Base-by-base conservation (phyloP, 2,329 filamentous ascomycete genomes). In the Scleromitrula shiraiana region DNA sequence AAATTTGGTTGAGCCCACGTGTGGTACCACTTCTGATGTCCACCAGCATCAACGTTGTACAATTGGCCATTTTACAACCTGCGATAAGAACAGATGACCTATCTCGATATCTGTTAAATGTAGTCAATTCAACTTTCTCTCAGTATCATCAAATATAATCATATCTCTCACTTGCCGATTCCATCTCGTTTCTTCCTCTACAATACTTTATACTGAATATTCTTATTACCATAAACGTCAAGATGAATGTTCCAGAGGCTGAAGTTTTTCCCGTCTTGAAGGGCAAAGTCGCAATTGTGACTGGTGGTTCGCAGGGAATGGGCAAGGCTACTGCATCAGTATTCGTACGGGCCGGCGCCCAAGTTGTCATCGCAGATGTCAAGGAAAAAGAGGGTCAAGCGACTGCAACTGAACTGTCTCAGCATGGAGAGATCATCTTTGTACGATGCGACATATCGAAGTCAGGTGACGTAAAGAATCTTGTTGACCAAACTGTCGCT, bases 401-500 rank as follows among this genome's bases (percentile, higher is more conserved):
- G 7, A 33, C 36, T 19, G 43, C 27, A 5, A 36, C 38, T 7
- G 43, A 46, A n/a, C 15, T 46, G 17, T 46, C 43, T 19, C 24
- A 40, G 20, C 40, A 40, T 20, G 43, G 43, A 1, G 26, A 46
- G 1, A 33, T 46, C 5, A 5, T 20, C 17, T 46, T 40, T 32
- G 36, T 46, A 8, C 43, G 35, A 19, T 46, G 43, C 27, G 43
- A 46, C 26, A 46, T 46, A 10, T 40, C 43, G 10, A 40, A 46
- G n/a, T 40, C 43, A 14, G 35, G 17, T 14, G 43, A 46, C 19
- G 43, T 40, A 9, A 35, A 40, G 6, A 46, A 46, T 19, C 43
- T 46, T 20, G 39, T 46, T 29, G 35, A 24, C n/a, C 5, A n/a
- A 41, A 67, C 70, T 15, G 59, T 77, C 12, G 53, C 64, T 19